A percentile compares a stretch with the other conserved stretches of the same genome.
phyloP scores from a whole-genome alignment of 2,329 filamentous ascomycete species.

The Thielaviopsis populi region DNA sequence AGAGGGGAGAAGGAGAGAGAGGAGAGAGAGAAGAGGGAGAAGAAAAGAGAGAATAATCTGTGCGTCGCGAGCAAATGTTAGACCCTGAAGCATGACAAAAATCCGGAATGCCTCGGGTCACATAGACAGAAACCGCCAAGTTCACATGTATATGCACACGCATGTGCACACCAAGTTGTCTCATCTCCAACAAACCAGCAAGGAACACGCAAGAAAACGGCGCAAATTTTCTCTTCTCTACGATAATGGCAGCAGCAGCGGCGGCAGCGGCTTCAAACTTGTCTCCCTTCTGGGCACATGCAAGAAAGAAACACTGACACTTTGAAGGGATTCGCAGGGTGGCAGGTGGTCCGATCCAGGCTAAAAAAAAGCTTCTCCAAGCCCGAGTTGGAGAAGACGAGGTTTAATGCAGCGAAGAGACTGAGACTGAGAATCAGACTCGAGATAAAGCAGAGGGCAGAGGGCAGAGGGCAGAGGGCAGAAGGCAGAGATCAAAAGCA shows the following conservation, averaged over 20 bases:
- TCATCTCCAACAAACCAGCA: neutral
- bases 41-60: too few species aligned
- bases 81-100: neutral
- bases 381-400: neutral
- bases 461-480: neutral
- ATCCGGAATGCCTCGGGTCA: neutral
- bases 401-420: neutral
- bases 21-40: too few species aligned
- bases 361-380: conserved; percentile 5
- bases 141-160: neutral
- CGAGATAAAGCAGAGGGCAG: neutral
- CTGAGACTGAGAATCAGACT: neutral
- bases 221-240: neutral
- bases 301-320: neutral
- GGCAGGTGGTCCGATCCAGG: neutral
- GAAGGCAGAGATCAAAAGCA: neutral
- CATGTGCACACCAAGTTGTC: neutral
- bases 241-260: neutral
- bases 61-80: too few species aligned
- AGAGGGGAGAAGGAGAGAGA: too few species aligned
- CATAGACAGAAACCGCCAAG: neutral
- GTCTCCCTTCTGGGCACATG: neutral
- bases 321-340: neutral
- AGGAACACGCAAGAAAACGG: neutral
- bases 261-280: neutral